phyloP scores from a whole-genome alignment of 2,329 filamentous ascomycete species.

The Fusarium incarnatum region DNA sequence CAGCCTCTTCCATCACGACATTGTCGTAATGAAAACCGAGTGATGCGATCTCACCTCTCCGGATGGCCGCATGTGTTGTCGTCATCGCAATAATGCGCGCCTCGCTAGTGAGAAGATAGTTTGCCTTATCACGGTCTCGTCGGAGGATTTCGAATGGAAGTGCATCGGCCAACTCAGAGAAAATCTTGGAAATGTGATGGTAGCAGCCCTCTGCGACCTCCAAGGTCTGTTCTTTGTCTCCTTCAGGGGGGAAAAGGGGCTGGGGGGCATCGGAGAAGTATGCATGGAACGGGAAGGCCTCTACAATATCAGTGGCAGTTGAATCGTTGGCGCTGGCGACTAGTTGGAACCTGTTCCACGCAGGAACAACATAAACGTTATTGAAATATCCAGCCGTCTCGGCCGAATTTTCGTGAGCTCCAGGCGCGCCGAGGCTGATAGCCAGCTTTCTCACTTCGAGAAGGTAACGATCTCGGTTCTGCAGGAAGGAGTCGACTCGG shows the following conservation, averaged over 20 bases:
- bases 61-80: constrained; percentile 96
- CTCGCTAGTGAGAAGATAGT: constrained; percentile 94
- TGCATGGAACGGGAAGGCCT: constrained; percentile 85
- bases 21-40: constrained; percentile 99
- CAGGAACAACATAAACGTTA: constrained; percentile 86
- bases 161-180: constrained; percentile 91
- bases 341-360: constrained; percentile 85
- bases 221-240: constrained; percentile 73
- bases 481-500: constrained; percentile 92
- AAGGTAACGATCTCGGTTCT: constrained; percentile 83
- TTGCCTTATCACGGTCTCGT: constrained; percentile 89
- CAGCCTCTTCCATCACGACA: constrained; percentile 97
- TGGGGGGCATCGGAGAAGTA: constrained; percentile 92
- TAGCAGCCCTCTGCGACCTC: constrained; percentile 89
- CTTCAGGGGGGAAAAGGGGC: constrained; percentile 78
- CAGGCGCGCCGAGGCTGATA: constrained; percentile 84
- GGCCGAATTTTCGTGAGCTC: constrained; percentile 94
- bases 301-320: constrained; percentile 71
- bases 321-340: constrained; percentile 65
- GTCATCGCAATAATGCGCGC: constrained; percentile 99
- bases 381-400: constrained; percentile 99
- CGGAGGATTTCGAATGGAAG: constrained; percentile 94
- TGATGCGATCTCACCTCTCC: constrained; percentile 86
- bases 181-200: constrained; percentile 88
- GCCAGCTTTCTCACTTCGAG: constrained; percentile 88